These are phyloP conservation scores for Coniella lustricola DNA, from an alignment of 2,329 filamentous ascomycete species.

Conservation along the genomic window DNA sequence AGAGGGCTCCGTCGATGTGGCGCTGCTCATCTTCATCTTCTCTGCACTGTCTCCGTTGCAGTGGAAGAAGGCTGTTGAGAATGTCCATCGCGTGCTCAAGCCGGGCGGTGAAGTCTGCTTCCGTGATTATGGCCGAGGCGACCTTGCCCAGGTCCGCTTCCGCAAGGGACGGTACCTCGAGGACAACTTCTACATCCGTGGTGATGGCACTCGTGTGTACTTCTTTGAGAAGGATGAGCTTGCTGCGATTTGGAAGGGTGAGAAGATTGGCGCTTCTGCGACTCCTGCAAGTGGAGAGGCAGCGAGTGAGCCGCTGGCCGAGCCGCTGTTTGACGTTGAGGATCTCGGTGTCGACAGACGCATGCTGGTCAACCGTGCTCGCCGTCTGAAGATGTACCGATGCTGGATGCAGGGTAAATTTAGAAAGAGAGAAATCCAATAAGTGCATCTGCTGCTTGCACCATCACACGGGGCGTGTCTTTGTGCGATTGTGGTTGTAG, in stretches of 20 bases:
- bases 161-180: conserved; percentile 91
- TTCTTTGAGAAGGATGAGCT: conserved; percentile 91
- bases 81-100: conserved; percentile 77
- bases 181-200: conserved; percentile 95
- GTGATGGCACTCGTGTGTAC: conserved; percentile 93
- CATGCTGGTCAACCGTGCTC: conserved; percentile 84
- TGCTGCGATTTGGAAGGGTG: conserved; percentile 65
- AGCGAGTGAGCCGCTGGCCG: conserved; percentile 21
- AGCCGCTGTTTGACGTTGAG: conserved; percentile 58
- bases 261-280: conserved; percentile 22
- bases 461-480: too few relatives aligned
- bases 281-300: conserved; percentile 14
- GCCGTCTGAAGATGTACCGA: conserved; percentile 94
- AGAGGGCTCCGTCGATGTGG: conserved; percentile 80
- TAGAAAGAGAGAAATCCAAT: conserved; percentile 50
- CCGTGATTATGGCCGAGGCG: conserved; percentile 91
- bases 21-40: conserved; percentile 96
- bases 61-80: conserved; percentile 75
- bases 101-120: conserved; percentile 91
- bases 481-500: too few relatives aligned
- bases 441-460: background rate
- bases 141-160: conserved; percentile 93
- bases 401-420: conserved; percentile 91
- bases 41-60: conserved; percentile 79
- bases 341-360: conserved; percentile 80